These are phyloP conservation scores for Flaveria brownii DNA, from an alignment of 129 eudicot species.

Conservation along the genomic window DNA sequence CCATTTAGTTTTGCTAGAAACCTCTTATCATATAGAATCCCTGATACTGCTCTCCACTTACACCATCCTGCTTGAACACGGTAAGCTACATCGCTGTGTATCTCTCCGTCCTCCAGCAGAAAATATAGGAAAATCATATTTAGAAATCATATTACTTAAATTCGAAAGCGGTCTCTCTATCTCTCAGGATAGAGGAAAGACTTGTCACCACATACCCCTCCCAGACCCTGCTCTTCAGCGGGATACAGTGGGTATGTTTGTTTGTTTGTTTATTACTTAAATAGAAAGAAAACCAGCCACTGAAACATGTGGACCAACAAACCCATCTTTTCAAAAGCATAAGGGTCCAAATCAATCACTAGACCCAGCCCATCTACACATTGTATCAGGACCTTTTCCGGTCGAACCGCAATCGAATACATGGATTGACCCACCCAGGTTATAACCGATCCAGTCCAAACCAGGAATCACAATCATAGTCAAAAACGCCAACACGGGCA, in stretches of 20 bases:
- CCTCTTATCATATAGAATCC: no score
- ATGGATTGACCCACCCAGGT: not conserved
- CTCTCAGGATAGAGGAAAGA: no score
- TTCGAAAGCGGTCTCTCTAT: no score
- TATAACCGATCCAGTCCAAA: not conserved
- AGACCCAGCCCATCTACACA: not conserved
- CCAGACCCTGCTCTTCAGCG: no score
- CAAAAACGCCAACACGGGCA: not conserved
- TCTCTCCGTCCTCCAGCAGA: no score
- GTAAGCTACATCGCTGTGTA: no score
- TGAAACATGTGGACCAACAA: constrained; percentile 9
- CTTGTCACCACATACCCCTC: no score
- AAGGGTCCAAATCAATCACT: not conserved
- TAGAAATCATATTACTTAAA: not conserved
- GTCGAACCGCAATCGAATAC: not conserved
- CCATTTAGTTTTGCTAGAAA: no score
- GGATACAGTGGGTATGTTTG: no score
- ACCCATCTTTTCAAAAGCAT: not conserved
- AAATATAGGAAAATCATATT: not conserved
- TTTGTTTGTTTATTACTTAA: no score
- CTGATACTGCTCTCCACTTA: no score
- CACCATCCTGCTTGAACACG: no score
- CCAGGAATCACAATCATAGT: not conserved
- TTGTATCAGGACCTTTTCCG: not conserved
- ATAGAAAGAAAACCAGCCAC: not conserved